Evolutionary conservation across 2,329 filamentous ascomycete genomes (phyloP).

Genomic region (Aspergillus flavus): DNA sequence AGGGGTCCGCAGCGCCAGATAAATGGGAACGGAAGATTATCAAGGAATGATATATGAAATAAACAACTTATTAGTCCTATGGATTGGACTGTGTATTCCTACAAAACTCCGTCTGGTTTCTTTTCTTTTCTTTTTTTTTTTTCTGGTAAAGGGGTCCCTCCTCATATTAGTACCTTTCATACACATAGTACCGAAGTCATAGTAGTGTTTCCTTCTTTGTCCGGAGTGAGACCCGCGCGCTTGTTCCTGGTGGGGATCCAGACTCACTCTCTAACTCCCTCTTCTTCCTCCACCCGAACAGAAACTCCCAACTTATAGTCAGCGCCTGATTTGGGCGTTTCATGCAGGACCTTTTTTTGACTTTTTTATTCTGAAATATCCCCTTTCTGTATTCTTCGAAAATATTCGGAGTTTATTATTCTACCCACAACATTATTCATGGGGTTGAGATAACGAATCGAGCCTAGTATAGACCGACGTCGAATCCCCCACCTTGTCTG

Average conservation of each 20-base stretch:
- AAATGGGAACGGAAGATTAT: background rate
- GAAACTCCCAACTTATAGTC: background rate
- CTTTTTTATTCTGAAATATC: background rate
- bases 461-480: background rate
- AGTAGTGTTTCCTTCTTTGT: background rate
- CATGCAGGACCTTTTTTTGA: background rate
- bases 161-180: background rate
- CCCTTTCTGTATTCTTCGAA: background rate
- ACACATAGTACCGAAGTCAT: too few relatives aligned
- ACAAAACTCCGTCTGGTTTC: background rate
- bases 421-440: background rate
- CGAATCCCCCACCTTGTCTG: constrained; percentile 14
- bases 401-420: background rate
- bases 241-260: constrained; percentile 2
- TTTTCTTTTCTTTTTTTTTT: background rate
- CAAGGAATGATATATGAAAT: background rate
- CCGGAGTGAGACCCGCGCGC: background rate
- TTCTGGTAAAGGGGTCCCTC: background rate
- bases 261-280: background rate
- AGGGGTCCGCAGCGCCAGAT: background rate
- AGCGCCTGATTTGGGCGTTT: background rate
- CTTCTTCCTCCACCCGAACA: background rate
- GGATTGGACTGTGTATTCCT: background rate
- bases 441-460: background rate
- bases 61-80: background rate